Evolutionary conservation across 2,329 filamentous ascomycete species (phyloP).

Genomic region (Nemania serpens): DNA sequence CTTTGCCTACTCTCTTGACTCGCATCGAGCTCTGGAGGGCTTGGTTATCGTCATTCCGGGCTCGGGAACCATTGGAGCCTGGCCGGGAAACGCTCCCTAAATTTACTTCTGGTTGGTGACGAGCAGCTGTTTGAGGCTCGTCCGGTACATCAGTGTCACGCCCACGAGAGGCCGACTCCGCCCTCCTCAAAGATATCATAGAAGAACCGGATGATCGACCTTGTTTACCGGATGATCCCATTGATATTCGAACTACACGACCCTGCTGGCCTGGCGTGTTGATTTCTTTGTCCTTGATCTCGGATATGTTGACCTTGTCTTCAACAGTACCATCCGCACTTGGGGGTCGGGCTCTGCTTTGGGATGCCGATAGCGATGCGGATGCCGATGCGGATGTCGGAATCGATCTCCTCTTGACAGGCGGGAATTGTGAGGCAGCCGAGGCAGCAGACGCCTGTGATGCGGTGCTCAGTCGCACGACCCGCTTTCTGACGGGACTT

Average conservation of each 20-base stretch:
- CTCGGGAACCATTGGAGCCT: constrained; percentile 54
- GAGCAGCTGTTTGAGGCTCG: constrained; percentile 55
- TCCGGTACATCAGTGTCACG: constrained; percentile 53
- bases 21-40: constrained; percentile 75
- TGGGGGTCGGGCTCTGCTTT: constrained; percentile 45
- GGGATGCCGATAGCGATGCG: constrained; percentile 42
- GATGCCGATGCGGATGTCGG: constrained; percentile 51
- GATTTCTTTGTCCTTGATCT: constrained; percentile 46
- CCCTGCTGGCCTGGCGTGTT: constrained; percentile 60
- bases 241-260: constrained; percentile 59
- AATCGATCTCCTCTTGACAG: constrained; percentile 54
- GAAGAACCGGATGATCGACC: constrained; percentile 45
- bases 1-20: constrained; percentile 75
- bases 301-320: constrained; percentile 44
- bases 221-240: constrained; percentile 55
- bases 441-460: constrained; percentile 40
- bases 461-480: constrained; percentile 61
- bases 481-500: constrained; percentile 60
- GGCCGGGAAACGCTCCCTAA: constrained; percentile 60
- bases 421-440: constrained; percentile 36
- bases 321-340: constrained; percentile 50
- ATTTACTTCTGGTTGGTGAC: constrained; percentile 51
- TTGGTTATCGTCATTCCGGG: constrained; percentile 64
- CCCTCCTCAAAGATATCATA: constrained; percentile 41
- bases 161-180: constrained; percentile 37